Percentiles rank a stretch among this genome's conserved stretches.
These are phyloP conservation scores for Ogataea paraovalis DNA, from an alignment of 805 yeast genomes.

Conservation along the genomic window DNA sequence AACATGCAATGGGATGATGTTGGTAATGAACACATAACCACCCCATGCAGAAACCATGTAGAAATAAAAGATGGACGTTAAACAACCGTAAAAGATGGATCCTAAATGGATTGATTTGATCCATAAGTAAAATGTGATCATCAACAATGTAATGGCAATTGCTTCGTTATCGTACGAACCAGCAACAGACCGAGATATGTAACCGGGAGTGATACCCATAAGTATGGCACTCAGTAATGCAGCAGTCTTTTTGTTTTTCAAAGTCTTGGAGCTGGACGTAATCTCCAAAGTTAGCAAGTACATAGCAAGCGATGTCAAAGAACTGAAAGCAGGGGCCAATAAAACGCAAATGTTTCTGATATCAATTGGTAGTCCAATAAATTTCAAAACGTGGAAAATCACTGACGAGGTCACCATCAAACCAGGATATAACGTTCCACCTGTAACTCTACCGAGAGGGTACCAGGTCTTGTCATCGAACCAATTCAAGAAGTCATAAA, in stretches of 20 bases:
- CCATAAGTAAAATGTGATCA: constrained; percentile 97
- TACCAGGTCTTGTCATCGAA: constrained; percentile 99
- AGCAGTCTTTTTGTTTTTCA: constrained; percentile 47
- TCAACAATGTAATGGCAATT: constrained; percentile 89
- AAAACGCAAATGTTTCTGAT: constrained; percentile 94
- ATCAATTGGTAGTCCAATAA: constrained; percentile 77
- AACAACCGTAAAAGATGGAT: constrained; percentile 75
- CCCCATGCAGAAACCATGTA: constrained; percentile 99
- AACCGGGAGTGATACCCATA: constrained; percentile 98
- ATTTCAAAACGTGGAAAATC: constrained; percentile 68
- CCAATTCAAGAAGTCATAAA: constrained; percentile 93
- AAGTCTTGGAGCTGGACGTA: constrained; percentile 53
- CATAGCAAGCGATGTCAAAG: constrained; percentile 85
- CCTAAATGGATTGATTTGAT: constrained; percentile 90
- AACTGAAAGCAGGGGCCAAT: constrained; percentile 95
- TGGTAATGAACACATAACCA: constrained; percentile 98
- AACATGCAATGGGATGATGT: constrained; percentile 92
- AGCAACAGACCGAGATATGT: constrained; percentile 96
- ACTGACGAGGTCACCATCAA: constrained; percentile 96
- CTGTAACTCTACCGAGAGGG: constrained; percentile 97
- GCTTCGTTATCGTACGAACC: constrained; percentile 99
- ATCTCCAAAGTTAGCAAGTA: constrained; percentile 85
- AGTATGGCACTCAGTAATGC: constrained; percentile 91
- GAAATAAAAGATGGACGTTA: constrained; percentile 86
- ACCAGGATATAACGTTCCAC: constrained; percentile 98